Conservation (phyloP, 2,329 filamentous ascomycete genomes). For the Colletotrichum karsti region DNA sequence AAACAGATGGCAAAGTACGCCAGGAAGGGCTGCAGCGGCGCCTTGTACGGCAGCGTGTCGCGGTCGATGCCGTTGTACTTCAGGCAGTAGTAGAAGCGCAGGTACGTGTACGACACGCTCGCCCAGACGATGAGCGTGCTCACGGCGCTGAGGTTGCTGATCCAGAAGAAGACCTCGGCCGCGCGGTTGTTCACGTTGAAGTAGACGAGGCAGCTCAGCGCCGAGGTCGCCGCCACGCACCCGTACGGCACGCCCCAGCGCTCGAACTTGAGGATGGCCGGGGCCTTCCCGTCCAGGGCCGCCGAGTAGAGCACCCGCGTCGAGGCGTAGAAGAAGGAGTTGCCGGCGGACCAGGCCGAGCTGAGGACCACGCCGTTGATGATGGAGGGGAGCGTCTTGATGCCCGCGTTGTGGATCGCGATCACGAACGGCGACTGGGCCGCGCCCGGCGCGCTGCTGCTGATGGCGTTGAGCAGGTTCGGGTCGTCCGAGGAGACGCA, state of each 20-base stretch:
- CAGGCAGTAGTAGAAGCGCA: slow-evolving; percentile 74
- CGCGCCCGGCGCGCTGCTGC: slow-evolving; percentile 16
- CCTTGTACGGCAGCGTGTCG: slow-evolving; percentile 71
- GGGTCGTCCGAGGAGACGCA: slow-evolving; percentile 53
- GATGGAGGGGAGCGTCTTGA: slow-evolving; percentile 73
- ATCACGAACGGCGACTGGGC: slow-evolving; percentile 55
- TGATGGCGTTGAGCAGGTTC: slow-evolving; percentile 44
- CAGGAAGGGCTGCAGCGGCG: slow-evolving; percentile 72
- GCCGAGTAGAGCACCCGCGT: slow-evolving; percentile 68
- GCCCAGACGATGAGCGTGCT: slow-evolving; percentile 76
- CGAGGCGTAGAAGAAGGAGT: slow-evolving; percentile 69
- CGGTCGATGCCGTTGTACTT: slow-evolving; percentile 71
- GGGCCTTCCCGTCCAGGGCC: slow-evolving; percentile 67
- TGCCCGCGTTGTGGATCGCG: slow-evolving; percentile 72
- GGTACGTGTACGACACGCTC: slow-evolving; percentile 73
- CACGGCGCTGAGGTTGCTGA: slow-evolving; percentile 68
- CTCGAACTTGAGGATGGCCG: slow-evolving; percentile 64
- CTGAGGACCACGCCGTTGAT: slow-evolving; percentile 82
- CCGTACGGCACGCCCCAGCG: slow-evolving; percentile 35
- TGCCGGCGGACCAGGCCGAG: slow-evolving; percentile 75
- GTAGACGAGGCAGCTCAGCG: slow-evolving; percentile 71
- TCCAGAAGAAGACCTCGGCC: slow-evolving; percentile 54
- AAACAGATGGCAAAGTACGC: slow-evolving; percentile 70
- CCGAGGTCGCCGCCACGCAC: slow-evolving; percentile 51
- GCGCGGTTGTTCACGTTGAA: slow-evolving; percentile 64